Evolutionary conservation across 2,329 filamentous ascomycete genomes (phyloP).

Genomic region (Cytospora piceae): DNA sequence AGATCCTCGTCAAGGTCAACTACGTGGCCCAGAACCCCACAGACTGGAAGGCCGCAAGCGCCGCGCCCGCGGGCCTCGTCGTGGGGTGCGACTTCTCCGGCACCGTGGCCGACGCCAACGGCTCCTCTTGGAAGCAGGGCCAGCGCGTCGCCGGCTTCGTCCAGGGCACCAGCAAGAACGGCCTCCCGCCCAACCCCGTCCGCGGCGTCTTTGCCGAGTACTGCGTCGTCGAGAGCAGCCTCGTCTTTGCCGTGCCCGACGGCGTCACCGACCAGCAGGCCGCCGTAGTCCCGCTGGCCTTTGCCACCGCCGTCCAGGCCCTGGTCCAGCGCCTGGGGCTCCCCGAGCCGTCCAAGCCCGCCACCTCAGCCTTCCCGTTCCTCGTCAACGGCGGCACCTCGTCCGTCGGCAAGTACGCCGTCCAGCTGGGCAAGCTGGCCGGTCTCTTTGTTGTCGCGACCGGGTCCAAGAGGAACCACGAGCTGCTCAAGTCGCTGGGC

Average conservation of each 20-base stretch:
- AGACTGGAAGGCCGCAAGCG: conserved; percentile 39
- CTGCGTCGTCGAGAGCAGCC: conserved; percentile 34
- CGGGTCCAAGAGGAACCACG: conserved; percentile 31
- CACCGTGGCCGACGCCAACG: conserved; percentile 37
- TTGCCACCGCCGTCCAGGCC: conserved; percentile 48
- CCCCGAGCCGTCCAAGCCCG: conserved; percentile 39
- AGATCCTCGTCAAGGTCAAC: conserved; percentile 41
- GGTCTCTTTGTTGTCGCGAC: conserved; percentile 31
- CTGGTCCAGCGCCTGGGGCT: conserved; percentile 38
- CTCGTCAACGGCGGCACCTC: conserved; percentile 29
- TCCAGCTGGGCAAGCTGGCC: conserved; percentile 31
- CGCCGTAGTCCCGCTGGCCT: conserved; percentile 42
- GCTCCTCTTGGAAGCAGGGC: conserved; percentile 37
- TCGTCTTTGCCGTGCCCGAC: conserved; percentile 39
- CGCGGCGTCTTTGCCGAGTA: conserved; percentile 41
- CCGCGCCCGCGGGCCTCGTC: conserved; percentile 34
- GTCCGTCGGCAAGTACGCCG: conserved; percentile 27
- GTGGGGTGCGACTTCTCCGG: conserved; percentile 44
- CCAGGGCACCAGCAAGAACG: conserved; percentile 35
- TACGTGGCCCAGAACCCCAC: conserved; percentile 43
- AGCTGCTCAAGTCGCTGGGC: conserved; percentile 27
- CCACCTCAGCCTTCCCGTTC: conserved; percentile 38
- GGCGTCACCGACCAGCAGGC: conserved; percentile 36
- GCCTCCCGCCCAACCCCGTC: conserved; percentile 12
- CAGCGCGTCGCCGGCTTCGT: conserved; percentile 43